Conservation (phyloP, 768 basidiomycete species). For the Neoboletus subvelutipes region DNA sequence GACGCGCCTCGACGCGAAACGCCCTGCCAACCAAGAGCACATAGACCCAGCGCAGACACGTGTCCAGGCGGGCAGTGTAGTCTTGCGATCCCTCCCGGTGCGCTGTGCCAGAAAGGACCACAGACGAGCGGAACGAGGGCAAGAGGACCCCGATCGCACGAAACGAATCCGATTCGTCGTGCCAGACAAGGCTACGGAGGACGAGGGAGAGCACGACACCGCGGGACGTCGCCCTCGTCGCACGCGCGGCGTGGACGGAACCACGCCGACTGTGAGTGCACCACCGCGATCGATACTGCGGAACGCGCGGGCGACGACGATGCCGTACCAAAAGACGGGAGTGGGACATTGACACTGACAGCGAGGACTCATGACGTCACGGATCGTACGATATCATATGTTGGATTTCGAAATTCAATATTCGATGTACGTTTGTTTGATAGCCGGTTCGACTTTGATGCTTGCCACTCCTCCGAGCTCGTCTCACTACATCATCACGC, state of each 20-base stretch:
- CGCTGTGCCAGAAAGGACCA: too few species aligned
- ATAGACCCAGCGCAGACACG: constrained; percentile 1
- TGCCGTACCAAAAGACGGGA: background rate
- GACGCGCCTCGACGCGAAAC: background rate
- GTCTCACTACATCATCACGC: too few species aligned
- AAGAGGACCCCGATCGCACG: background rate
- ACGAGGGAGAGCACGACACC: background rate
- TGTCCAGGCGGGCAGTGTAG: background rate
- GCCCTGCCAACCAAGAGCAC: background rate
- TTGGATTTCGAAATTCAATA: too few species aligned
- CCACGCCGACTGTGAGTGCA: too few species aligned
- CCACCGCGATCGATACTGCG: background rate
- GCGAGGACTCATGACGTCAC: too few species aligned
- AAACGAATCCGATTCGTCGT: constrained; percentile 18
- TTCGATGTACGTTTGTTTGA: too few species aligned
- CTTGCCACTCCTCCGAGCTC: too few species aligned
- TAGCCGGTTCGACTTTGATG: too few species aligned
- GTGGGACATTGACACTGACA: too few species aligned
- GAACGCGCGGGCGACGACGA: background rate
- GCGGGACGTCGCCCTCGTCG: background rate
- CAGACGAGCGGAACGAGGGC: too few species aligned
- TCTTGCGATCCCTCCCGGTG: background rate
- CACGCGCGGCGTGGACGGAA: background rate
- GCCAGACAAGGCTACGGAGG: constrained; percentile 5
- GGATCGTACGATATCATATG: too few species aligned